Conservation (phyloP, 257 asterid species). For the Ligustrum vulgare region DNA sequence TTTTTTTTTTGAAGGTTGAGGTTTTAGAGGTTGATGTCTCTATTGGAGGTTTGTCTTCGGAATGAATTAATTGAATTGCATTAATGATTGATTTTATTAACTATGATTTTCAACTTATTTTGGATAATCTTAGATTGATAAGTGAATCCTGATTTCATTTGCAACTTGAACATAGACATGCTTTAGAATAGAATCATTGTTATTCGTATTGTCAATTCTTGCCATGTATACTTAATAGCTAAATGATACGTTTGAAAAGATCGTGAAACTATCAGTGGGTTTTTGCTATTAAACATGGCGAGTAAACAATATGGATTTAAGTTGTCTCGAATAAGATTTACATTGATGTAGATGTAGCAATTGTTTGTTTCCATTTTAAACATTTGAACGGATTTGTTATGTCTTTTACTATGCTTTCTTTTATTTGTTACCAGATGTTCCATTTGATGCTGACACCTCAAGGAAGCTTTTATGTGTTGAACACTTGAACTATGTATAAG, state of each 20-base stretch:
- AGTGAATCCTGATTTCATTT: background rate
- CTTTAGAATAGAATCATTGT: too few species aligned
- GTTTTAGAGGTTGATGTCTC: too few species aligned
- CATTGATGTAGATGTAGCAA: background rate
- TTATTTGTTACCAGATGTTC: conserved; percentile 28
- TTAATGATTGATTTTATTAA: background rate
- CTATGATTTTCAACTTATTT: background rate
- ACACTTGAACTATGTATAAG: conserved; percentile 29
- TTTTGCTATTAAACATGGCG: background rate
- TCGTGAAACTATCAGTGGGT: background rate
- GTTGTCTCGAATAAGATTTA: background rate
- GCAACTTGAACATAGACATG: background rate
- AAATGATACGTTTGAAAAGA: background rate
- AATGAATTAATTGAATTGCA: background rate
- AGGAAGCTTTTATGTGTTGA: conserved; percentile 31
- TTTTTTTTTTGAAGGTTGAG: too few species aligned
- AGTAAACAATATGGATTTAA: background rate
- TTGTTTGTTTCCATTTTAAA: background rate
- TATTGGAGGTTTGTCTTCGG: too few species aligned
- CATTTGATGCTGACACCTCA: conserved; percentile 35
- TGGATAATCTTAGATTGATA: background rate
- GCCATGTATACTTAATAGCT: background rate
- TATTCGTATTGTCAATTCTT: background rate
- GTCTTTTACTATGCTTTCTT: background rate
- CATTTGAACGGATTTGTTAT: background rate